Evolutionary conservation across 2,329 filamentous ascomycete genomes (phyloP).

Genomic region (Ophiostoma perfectum): DNA sequence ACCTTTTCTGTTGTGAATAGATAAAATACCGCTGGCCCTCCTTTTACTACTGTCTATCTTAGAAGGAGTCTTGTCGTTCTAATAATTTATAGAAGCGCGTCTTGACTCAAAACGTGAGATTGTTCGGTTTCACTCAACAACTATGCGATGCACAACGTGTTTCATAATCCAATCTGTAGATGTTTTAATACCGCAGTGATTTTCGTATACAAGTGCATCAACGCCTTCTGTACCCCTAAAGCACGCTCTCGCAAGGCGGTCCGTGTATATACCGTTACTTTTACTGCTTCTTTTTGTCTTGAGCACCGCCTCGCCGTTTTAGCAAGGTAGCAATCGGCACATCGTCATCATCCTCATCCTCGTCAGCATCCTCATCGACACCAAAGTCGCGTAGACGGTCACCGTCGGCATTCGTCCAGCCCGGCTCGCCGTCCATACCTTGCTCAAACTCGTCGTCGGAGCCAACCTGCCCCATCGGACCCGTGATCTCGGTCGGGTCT

Average conservation of each 20-base stretch:
- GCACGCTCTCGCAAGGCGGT: too few relatives aligned
- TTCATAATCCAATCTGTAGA: too few relatives aligned
- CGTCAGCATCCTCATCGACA: slow-evolving; percentile 64
- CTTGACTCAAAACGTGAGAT: too few relatives aligned
- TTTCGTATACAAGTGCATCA: too few relatives aligned
- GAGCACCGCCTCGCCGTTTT: slow-evolving; percentile 43
- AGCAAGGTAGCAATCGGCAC: slow-evolving; percentile 66
- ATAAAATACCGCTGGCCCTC: not conserved
- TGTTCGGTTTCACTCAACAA: too few relatives aligned
- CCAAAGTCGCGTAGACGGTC: slow-evolving; percentile 71
- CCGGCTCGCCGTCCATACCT: slow-evolving; percentile 45
- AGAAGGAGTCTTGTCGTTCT: not conserved
- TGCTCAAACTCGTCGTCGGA: slow-evolving; percentile 29
- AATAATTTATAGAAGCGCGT: too few relatives aligned
- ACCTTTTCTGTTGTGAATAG: slow-evolving; percentile 1
- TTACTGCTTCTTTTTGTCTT: not conserved
- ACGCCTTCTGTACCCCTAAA: too few relatives aligned
- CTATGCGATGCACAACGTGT: too few relatives aligned
- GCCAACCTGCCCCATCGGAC: slow-evolving; percentile 20
- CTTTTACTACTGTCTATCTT: not conserved
- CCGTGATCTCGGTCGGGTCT: not conserved
- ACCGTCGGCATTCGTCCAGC: slow-evolving; percentile 71
- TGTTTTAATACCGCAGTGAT: too few relatives aligned
- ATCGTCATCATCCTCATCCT: slow-evolving; percentile 48
- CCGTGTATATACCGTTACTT: not conserved